phyloP scores from a whole-genome alignment of 148 eudicot species.

The Rhododendron williamsianum region DNA sequence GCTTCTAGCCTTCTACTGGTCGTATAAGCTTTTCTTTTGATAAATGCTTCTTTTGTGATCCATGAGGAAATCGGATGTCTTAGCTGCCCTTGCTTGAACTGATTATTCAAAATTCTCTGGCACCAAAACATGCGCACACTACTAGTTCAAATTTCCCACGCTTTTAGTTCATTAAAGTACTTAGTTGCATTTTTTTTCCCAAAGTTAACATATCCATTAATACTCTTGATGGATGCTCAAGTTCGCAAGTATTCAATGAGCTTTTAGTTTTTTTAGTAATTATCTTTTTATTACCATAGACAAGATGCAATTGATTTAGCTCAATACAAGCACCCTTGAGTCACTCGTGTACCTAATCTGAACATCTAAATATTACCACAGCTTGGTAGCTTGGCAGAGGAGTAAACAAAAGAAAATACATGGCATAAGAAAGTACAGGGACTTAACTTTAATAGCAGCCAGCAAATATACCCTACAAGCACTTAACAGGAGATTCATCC shows the following conservation, averaged over 20 bases:
- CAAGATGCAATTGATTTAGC: not conserved
- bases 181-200: not conserved
- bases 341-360: not conserved
- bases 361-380: not conserved
- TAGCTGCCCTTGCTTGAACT: not conserved
- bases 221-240: not conserved
- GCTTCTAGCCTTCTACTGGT: not conserved
- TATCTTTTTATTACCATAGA: not conserved
- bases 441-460: not conserved
- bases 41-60: not conserved
- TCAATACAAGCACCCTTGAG: not conserved
- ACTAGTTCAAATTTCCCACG: not conserved
- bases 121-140: not conserved
- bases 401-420: not conserved
- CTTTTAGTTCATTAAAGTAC: not conserved
- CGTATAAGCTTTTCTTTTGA: not conserved
- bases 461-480: not conserved
- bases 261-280: not conserved
- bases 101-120: not conserved
- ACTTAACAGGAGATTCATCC: not conserved
- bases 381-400: not conserved
- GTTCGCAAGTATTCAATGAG: not conserved
- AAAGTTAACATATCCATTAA: not conserved
- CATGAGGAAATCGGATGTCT: not conserved
- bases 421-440: not conserved